A percentile compares a stretch with the other conserved stretches of the same genome.
phyloP scores from a whole-genome alignment of 2,329 filamentous ascomycete genomes.

The Alternaria sp. region DNA sequence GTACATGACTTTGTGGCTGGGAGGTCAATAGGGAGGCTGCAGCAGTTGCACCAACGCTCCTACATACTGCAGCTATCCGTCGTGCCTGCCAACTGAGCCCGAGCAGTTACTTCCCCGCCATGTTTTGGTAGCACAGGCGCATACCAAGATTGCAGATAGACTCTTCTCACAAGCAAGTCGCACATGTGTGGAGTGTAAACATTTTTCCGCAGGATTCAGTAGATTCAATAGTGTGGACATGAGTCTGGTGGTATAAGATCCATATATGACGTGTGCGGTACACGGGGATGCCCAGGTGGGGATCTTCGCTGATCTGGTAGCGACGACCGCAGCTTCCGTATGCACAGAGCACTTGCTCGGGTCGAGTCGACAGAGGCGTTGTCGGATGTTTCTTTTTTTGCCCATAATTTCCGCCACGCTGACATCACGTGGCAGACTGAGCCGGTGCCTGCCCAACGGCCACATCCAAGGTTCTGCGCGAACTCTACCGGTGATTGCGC shows the following conservation, averaged over 20 bases:
- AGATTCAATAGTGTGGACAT: neutral
- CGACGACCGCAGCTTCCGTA: slow-evolving; percentile 1
- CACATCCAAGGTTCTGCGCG: neutral
- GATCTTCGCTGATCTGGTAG: neutral
- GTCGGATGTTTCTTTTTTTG: neutral
- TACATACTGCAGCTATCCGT: slow-evolving; percentile 1
- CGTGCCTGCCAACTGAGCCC: slow-evolving; percentile 13
- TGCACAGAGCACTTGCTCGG: slow-evolving; percentile 5
- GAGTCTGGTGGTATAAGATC: neutral
- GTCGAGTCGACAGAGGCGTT: neutral
- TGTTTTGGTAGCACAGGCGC: slow-evolving; percentile 2
- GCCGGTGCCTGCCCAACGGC: neutral
- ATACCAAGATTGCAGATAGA: neutral
- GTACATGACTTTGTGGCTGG: slow-evolving; percentile 5
- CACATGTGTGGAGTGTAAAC: neutral
- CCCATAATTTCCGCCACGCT: neutral
- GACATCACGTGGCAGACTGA: neutral
- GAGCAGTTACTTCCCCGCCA: neutral
- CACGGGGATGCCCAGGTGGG: neutral
- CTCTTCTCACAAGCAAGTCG: neutral
- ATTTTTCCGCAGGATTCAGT: neutral
- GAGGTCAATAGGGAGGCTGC: neutral
- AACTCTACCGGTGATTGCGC: neutral
- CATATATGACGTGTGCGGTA: slow-evolving; percentile 3
- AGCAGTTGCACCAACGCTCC: slow-evolving; percentile 7